Evolutionary conservation across 1,284 basidiomycete species (phyloP).

Genomic region (Rhizopogon hawkerae): DNA sequence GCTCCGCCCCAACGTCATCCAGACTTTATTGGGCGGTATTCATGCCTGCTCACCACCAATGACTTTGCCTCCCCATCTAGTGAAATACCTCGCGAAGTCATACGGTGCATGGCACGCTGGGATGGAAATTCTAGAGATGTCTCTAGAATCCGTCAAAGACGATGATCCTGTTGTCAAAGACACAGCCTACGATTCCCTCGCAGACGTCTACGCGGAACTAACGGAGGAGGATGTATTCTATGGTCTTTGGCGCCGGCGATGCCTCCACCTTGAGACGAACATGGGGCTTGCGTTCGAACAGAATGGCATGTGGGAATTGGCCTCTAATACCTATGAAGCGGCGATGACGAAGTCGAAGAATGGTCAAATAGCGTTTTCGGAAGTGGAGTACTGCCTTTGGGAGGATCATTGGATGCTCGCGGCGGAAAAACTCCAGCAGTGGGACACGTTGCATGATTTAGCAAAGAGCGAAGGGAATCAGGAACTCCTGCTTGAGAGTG

Average conservation of each 20-base stretch:
- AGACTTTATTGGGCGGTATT: slow-evolving; percentile 82
- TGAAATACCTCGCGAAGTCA: slow-evolving; percentile 95
- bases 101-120: slow-evolving; percentile 94
- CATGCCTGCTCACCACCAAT: slow-evolving; percentile 81
- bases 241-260: slow-evolving; percentile 89
- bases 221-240: slow-evolving; percentile 98
- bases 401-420: slow-evolving; percentile 99
- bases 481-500: slow-evolving; percentile 90
- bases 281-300: slow-evolving; percentile 92
- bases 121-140: slow-evolving; percentile 81
- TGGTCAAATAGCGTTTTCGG: slow-evolving; percentile 84
- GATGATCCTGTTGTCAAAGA: slow-evolving; percentile 82
- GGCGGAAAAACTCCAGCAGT: slow-evolving; percentile 95
- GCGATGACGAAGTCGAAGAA: slow-evolving; percentile 85
- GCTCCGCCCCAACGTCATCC: slow-evolving; percentile 89
- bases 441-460: slow-evolving; percentile 94
- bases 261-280: slow-evolving; percentile 86
- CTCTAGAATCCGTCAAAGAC: slow-evolving; percentile 65
- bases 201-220: slow-evolving; percentile 93
- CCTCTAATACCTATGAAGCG: slow-evolving; percentile 82
- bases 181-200: slow-evolving; percentile 83
- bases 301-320: slow-evolving; percentile 95
- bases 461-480: slow-evolving; percentile 88
- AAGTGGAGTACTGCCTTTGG: slow-evolving; percentile 96
- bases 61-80: slow-evolving; percentile 86